A percentile compares a stretch with the other conserved stretches of the same genome.
Evolutionary conservation across 768 basidiomycete genomes (phyloP).

Genomic region (Tephrocybe sp.): DNA sequence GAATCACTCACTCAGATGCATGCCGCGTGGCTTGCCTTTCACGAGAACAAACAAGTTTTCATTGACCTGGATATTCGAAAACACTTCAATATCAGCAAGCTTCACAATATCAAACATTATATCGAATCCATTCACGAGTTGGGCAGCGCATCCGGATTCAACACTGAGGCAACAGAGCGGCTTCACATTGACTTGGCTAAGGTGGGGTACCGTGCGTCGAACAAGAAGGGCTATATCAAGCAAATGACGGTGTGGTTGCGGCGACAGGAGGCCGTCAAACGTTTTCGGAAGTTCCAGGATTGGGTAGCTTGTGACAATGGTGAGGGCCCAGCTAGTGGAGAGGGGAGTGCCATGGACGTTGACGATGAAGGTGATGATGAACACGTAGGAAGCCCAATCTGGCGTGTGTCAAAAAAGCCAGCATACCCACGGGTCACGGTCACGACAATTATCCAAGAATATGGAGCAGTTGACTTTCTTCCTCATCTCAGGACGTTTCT

Average conservation of each 20-base stretch:
- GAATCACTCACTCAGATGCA: constrained; percentile 24
- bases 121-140: constrained; percentile 21
- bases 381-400: background rate
- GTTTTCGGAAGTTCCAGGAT: constrained; percentile 21
- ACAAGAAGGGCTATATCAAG: constrained; percentile 25
- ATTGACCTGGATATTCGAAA: constrained; percentile 19
- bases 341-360: background rate
- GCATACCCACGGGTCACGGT: constrained; percentile 8
- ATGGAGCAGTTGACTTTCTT: constrained; percentile 13
- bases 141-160: constrained; percentile 29
- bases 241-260: constrained; percentile 41
- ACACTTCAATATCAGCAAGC: constrained; percentile 39
- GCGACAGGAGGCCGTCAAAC: constrained; percentile 30
- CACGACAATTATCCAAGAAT: constrained; percentile 11
- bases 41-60: constrained; percentile 31
- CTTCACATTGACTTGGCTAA: constrained; percentile 27
- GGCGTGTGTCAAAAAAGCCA: constrained; percentile 5
- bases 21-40: constrained; percentile 24
- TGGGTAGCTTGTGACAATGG: constrained; percentile 22
- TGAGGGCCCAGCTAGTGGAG: background rate
- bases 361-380: constrained; percentile 1
- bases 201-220: constrained; percentile 25
- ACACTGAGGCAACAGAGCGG: constrained; percentile 32
- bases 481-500: background rate
- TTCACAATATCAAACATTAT: constrained; percentile 33